Evolutionary conservation across 257 asterid genomes (phyloP).

Genomic region (Handroanthus guayacan): DNA sequence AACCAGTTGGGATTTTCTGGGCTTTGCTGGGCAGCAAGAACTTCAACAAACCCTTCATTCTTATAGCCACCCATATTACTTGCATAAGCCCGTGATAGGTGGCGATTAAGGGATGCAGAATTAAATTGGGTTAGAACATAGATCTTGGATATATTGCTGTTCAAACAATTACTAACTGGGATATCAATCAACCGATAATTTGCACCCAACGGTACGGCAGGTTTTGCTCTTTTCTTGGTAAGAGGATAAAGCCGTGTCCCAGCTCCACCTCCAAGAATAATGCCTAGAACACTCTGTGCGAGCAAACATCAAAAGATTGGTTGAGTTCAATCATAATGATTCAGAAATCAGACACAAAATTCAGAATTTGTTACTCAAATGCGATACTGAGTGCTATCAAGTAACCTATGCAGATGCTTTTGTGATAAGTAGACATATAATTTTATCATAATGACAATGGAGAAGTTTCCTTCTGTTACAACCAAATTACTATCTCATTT

Average conservation of each 20-base stretch:
- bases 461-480: conserved; percentile 12
- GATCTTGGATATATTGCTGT: conserved; percentile 64
- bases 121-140: conserved; percentile 73
- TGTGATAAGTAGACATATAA: neutral
- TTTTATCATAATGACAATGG: neutral
- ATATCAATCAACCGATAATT: conserved; percentile 69
- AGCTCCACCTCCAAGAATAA: conserved; percentile 80
- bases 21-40: conserved; percentile 79
- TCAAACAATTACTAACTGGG: conserved; percentile 70
- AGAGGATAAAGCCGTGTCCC: conserved; percentile 73
- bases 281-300: conserved; percentile 67
- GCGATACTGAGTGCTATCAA: neutral
- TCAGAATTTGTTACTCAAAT: conserved; percentile 22
- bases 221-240: conserved; percentile 73
- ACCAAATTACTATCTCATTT: conserved; percentile 1
- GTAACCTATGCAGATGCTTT: neutral
- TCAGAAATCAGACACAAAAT: conserved; percentile 17
- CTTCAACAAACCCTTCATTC: conserved; percentile 72
- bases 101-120: conserved; percentile 75
- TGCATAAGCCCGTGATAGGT: conserved; percentile 68
- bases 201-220: conserved; percentile 77
- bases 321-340: conserved; percentile 1
- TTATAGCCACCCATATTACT: conserved; percentile 71
- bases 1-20: conserved; percentile 79
- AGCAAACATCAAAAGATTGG: conserved; percentile 30